These are phyloP conservation scores for Xylogone sp. DNA, from an alignment of 2,329 filamentous ascomycete genomes.

Conservation along the genomic window DNA sequence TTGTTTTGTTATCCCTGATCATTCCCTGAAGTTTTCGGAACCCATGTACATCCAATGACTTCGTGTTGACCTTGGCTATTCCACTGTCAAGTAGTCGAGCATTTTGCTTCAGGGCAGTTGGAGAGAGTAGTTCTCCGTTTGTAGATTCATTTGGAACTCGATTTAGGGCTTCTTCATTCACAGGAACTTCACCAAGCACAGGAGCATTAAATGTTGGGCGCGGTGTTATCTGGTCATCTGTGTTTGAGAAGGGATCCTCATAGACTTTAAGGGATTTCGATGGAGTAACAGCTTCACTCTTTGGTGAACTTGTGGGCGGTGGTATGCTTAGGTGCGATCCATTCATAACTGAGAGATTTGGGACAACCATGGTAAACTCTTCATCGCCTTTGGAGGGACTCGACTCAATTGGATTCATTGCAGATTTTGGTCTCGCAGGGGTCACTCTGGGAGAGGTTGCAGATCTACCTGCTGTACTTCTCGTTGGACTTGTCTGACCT, in stretches of 20 bases:
- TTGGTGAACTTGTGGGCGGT: conserved; percentile 22
- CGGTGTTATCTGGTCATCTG: conserved; percentile 42
- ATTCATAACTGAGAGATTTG: conserved; percentile 37
- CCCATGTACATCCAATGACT: conserved; percentile 74
- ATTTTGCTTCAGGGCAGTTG: conserved; percentile 55
- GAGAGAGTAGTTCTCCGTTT: conserved; percentile 28
- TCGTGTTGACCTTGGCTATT: conserved; percentile 67
- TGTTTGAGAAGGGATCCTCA: conserved; percentile 53
- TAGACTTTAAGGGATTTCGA: conserved; percentile 46
- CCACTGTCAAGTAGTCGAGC: conserved; percentile 67
- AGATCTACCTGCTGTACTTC: conserved; percentile 22
- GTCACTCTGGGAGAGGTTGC: conserved; percentile 16
- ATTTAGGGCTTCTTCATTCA: conserved; percentile 47
- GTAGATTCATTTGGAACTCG: conserved; percentile 15
- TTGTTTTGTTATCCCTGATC: conserved; percentile 61
- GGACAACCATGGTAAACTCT: conserved; percentile 50
- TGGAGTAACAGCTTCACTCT: conserved; percentile 23
- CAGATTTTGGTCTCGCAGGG: conserved; percentile 15
- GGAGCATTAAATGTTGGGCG: conserved; percentile 41
- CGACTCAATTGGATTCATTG: conserved; percentile 15
- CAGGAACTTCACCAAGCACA: conserved; percentile 55
- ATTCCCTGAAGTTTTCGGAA: conserved; percentile 76
- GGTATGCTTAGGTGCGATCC: conserved; percentile 9
- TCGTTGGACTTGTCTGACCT: conserved; percentile 39
- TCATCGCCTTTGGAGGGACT: conserved; percentile 47